Conservation (phyloP, 2,329 filamentous ascomycete species). For the Cyphellophora europaea region DNA sequence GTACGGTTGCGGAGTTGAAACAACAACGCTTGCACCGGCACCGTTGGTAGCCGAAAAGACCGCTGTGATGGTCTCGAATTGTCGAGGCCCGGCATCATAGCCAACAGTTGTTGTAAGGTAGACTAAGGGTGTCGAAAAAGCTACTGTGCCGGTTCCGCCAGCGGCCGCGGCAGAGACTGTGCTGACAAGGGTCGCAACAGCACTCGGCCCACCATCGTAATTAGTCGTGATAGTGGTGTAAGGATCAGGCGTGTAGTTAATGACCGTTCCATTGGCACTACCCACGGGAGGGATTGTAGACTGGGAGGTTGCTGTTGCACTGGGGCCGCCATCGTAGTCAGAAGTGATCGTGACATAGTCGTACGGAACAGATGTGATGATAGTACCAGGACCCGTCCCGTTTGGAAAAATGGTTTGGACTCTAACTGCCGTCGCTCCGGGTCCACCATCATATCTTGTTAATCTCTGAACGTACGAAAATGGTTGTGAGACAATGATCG, state of each 20-base stretch:
- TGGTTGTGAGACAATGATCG: neutral
- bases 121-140: neutral
- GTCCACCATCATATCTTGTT: neutral
- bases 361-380: slow-evolving; percentile 1
- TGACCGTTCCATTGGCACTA: neutral
- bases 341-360: neutral
- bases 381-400: neutral
- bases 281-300: neutral
- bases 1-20: neutral
- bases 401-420: neutral
- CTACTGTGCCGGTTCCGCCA: neutral
- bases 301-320: neutral
- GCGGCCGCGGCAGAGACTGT: neutral
- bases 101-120: neutral
- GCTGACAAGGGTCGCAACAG: neutral
- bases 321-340: slow-evolving; percentile 1
- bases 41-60: neutral
- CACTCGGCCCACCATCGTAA: neutral
- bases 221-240: neutral
- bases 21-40: neutral
- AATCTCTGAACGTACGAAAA: neutral
- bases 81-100: neutral
- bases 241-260: neutral
- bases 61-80: neutral
- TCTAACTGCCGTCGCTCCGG: neutral